phyloP scores from a whole-genome alignment of 306 rosid species.

The Sicyos baderoa region DNA sequence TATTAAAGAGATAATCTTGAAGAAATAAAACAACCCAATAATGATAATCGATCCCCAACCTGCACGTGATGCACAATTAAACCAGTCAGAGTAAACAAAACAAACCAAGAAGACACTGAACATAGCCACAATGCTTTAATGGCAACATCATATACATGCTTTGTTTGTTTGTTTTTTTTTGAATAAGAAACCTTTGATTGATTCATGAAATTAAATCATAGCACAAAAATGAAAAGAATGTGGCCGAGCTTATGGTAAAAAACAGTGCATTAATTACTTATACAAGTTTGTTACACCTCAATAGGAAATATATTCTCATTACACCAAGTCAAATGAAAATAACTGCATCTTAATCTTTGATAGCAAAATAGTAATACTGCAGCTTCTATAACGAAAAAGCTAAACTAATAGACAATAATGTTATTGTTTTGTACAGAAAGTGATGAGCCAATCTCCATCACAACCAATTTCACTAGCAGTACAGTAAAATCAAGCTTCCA shows the following conservation, averaged over 20 bases:
- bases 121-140: neutral
- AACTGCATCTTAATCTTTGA: neutral
- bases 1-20: neutral
- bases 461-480: neutral
- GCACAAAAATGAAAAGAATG: neutral
- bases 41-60: neutral
- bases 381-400: neutral
- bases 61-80: conserved; percentile 8
- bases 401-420: neutral
- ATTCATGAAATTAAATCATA: neutral
- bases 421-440: neutral
- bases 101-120: neutral
- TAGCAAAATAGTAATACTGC: neutral
- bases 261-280: neutral
- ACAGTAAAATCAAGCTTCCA: neutral
- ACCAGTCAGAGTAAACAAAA: neutral
- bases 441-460: neutral
- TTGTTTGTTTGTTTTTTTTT: too few relatives aligned
- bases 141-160: neutral
- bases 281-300: neutral
- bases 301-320: neutral
- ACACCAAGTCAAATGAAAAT: neutral
- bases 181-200: too few relatives aligned
- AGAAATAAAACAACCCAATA: neutral
- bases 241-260: neutral